Evolutionary conservation across 1,139 yeast species (phyloP).

Genomic region (Hanseniaspora uvarum): DNA sequence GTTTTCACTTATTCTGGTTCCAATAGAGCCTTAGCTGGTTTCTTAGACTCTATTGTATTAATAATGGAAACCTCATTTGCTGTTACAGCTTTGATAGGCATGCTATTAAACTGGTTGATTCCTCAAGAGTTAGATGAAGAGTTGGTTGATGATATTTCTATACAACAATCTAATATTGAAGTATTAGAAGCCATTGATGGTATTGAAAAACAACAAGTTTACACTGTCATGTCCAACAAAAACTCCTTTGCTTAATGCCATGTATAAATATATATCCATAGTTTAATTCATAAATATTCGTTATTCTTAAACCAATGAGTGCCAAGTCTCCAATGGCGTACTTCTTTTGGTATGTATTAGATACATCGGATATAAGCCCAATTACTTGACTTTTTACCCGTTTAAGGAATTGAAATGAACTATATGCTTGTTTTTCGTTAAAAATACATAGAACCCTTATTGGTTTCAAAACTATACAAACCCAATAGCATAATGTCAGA

Average conservation of each 20-base stretch:
- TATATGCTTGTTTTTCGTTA: no score
- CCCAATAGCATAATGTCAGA: not conserved
- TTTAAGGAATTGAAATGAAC: not conserved
- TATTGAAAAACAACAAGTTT: slow-evolving; percentile 14
- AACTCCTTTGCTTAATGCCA: not conserved
- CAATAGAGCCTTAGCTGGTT: slow-evolving; percentile 56
- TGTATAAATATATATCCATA: no score
- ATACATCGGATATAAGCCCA: no score
- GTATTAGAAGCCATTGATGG: slow-evolving; percentile 23
- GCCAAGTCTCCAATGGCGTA: no score
- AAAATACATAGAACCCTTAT: no score
- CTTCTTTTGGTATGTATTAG: no score
- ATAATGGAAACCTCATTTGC: slow-evolving; percentile 87
- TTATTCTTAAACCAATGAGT: not conserved
- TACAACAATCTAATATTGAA: slow-evolving; percentile 24
- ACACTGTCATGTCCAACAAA: slow-evolving; percentile 16
- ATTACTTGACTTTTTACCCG: no score
- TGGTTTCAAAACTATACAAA: no score
- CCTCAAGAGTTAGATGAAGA: slow-evolving; percentile 63
- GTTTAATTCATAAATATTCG: not conserved
- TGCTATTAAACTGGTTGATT: slow-evolving; percentile 56
- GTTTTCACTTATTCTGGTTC: slow-evolving; percentile 68
- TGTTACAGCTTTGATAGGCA: slow-evolving; percentile 66
- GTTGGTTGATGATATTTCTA: slow-evolving; percentile 24
- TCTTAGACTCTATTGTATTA: slow-evolving; percentile 66